Evolutionary conservation across 768 basidiomycete species (phyloP), one percentile per base, ranked within the genome.

Genomic region (Naganishia randhawae): DNA sequence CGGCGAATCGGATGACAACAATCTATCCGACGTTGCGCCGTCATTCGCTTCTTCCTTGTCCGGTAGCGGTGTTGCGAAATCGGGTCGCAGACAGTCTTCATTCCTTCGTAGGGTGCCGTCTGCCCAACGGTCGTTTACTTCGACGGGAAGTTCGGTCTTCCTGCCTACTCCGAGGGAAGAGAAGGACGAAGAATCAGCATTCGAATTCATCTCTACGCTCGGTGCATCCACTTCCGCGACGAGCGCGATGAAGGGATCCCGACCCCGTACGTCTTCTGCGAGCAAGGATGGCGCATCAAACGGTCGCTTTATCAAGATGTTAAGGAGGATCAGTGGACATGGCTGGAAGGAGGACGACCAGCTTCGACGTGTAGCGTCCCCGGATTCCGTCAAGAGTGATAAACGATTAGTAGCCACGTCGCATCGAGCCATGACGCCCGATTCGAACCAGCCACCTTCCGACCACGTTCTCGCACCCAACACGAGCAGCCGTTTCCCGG

Each of bases 1-100:
- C 25, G 57, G 57, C 7, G 57, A 61, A 61, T 61, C 57, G 7
- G 57, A 61, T 14, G 57, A 61, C 33, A 61, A 61, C 37, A 61
- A 61, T 29, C n/a, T 61, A 4, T 61, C 57, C 17, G 57, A 61
- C 27, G 57, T 29, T 39, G 57, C 57, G n/a, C 57, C 57, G 22
- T 61, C 57, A 9, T 41, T 61, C 14, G 57, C 57, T 2, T 61
- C 57, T 14, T 61, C 57, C 10, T 25, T 61, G 57, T 61, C 57
- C 13, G 29, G 54, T 3, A 33, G n/a, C 13, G 57, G 37, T 14
- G n/a, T 37, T 22, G 57, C 57, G 19, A 61, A 61, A 35, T 61
- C 57, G 16, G 37, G 57, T 14, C 39, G 57, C 1, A n/a, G 57
- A n/a, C 31, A 10, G n/a, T 42, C 57, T 22, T 41, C 29, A 6